Conservation (phyloP, 2,329 filamentous ascomycete species). For the Beauveria scarabaeidicola region DNA sequence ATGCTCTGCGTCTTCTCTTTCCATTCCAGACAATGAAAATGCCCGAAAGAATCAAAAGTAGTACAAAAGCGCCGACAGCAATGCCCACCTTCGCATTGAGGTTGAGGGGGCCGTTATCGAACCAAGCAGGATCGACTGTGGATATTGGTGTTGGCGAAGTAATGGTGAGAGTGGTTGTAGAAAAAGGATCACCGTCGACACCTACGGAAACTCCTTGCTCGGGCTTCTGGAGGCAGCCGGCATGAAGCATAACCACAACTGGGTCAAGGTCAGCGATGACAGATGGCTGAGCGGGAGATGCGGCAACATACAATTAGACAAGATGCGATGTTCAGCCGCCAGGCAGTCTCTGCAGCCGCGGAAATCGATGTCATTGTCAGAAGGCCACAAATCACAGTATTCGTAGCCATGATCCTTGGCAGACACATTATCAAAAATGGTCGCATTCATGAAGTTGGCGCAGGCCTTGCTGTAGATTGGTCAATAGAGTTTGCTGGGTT, state of each 20-base stretch:
- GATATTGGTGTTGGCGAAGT: slow-evolving; percentile 38
- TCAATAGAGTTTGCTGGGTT: slow-evolving; percentile 17
- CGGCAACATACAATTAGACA: slow-evolving; percentile 44
- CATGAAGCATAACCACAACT: slow-evolving; percentile 45
- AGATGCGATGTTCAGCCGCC: slow-evolving; percentile 26
- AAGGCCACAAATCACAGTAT: slow-evolving; percentile 45
- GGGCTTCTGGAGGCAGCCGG: slow-evolving; percentile 47
- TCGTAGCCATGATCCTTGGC: slow-evolving; percentile 37
- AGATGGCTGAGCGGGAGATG: not conserved
- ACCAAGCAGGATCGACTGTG: slow-evolving; percentile 31
- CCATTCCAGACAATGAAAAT: slow-evolving; percentile 49
- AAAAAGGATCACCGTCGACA: slow-evolving; percentile 45
- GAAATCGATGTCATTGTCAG: slow-evolving; percentile 28
- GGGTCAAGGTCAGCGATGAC: slow-evolving; percentile 16
- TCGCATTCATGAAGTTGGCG: slow-evolving; percentile 35
- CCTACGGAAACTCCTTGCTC: slow-evolving; percentile 37
- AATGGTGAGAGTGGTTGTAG: slow-evolving; percentile 36
- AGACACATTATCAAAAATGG: slow-evolving; percentile 43
- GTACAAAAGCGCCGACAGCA: slow-evolving; percentile 40
- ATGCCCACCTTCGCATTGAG: slow-evolving; percentile 52
- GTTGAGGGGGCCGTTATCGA: slow-evolving; percentile 36
- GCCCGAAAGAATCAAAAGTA: slow-evolving; percentile 40
- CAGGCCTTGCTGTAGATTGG: slow-evolving; percentile 40
- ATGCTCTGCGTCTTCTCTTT: slow-evolving; percentile 44
- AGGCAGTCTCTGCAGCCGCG: slow-evolving; percentile 41